A percentile compares a stretch with the other conserved stretches of the same genome.
phyloP scores from a whole-genome alignment of 768 basidiomycete genomes.

The Naganishia antarctica region DNA sequence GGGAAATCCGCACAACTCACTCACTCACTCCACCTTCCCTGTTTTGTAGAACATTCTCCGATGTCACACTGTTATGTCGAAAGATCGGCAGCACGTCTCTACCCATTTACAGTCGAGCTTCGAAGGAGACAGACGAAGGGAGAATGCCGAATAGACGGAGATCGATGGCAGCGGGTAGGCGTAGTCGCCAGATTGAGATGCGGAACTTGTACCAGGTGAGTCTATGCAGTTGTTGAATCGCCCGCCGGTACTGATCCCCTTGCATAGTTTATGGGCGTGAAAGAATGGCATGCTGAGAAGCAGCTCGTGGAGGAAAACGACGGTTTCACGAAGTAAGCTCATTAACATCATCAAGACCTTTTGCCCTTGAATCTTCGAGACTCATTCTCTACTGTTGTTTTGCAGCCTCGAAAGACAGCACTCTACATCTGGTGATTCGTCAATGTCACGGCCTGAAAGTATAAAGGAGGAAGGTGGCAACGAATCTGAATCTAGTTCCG shows the following conservation, averaged over 20 bases:
- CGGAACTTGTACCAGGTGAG: constrained; percentile 75
- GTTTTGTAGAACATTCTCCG: constrained; percentile 82
- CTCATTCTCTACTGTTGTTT: not conserved
- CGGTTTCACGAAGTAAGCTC: not conserved
- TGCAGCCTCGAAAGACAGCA: not conserved
- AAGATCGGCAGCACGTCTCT: constrained; percentile 74
- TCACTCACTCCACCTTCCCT: too few relatives aligned
- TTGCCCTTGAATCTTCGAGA: too few relatives aligned
- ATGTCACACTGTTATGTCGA: constrained; percentile 88
- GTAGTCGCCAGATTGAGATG: constrained; percentile 71
- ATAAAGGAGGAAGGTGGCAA: constrained; percentile 8
- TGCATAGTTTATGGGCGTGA: constrained; percentile 67
- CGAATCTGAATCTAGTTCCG: constrained; percentile 9
- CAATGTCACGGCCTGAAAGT: constrained; percentile 14
- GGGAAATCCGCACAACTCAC: too few relatives aligned
- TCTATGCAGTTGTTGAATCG: not conserved
- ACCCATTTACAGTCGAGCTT: constrained; percentile 33
- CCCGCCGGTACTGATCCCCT: not conserved
- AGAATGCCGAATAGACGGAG: constrained; percentile 27
- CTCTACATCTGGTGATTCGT: not conserved
- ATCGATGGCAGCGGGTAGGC: constrained; percentile 60
- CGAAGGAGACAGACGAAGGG: constrained; percentile 32
- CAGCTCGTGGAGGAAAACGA: not conserved
- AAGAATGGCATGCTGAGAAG: constrained; percentile 41
- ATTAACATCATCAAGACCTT: not conserved